Percentiles rank a stretch among this genome's conserved stretches.
phyloP scores from a whole-genome alignment of 2,329 filamentous ascomycete genomes.

The Lecanicillium sp. region DNA sequence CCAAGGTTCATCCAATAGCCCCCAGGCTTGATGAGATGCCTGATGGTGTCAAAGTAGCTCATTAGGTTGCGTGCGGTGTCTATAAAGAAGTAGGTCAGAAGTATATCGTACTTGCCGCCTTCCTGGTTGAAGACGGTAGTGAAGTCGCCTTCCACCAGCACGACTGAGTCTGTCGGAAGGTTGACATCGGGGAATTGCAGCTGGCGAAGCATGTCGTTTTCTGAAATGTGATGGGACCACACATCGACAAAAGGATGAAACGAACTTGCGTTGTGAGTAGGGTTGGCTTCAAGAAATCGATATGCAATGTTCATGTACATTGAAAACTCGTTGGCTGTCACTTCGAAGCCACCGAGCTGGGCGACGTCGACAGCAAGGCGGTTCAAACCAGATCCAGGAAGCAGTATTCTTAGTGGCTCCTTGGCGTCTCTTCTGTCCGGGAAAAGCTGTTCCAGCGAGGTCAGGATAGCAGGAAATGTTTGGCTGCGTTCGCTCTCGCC shows the following conservation, averaged over 20 bases:
- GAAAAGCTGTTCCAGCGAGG: conserved; percentile 23
- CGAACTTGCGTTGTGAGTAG: conserved; percentile 14
- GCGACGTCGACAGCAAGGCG: conserved; percentile 45
- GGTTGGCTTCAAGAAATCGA: conserved; percentile 34
- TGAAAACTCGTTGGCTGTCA: conserved; percentile 51
- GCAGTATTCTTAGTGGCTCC: conserved; percentile 28
- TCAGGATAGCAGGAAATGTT: conserved; percentile 30
- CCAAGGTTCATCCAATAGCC: conserved; percentile 51
- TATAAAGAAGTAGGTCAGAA: conserved; percentile 53
- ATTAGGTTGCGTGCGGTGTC: conserved; percentile 51
- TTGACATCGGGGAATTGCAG: conserved; percentile 36
- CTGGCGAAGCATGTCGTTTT: conserved; percentile 35
- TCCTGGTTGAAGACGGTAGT: conserved; percentile 29
- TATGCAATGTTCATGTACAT: conserved; percentile 50
- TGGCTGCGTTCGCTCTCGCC: conserved; percentile 37
- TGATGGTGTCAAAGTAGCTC: conserved; percentile 46
- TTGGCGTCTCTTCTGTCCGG: conserved; percentile 14
- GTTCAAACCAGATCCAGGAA: conserved; percentile 47
- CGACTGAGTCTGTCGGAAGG: conserved; percentile 26
- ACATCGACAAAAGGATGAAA: conserved; percentile 46
- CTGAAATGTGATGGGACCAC: conserved; percentile 48
- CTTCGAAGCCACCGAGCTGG: conserved; percentile 38
- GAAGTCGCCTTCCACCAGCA: conserved; percentile 51
- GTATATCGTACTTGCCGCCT: conserved; percentile 32
- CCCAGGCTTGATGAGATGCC: conserved; percentile 34